A percentile compares a stretch with the other conserved stretches of the same genome.
These are phyloP conservation scores for Plectosphaerella cucumerina DNA, from an alignment of 2,329 filamentous ascomycete species.

Conservation along the genomic window DNA sequence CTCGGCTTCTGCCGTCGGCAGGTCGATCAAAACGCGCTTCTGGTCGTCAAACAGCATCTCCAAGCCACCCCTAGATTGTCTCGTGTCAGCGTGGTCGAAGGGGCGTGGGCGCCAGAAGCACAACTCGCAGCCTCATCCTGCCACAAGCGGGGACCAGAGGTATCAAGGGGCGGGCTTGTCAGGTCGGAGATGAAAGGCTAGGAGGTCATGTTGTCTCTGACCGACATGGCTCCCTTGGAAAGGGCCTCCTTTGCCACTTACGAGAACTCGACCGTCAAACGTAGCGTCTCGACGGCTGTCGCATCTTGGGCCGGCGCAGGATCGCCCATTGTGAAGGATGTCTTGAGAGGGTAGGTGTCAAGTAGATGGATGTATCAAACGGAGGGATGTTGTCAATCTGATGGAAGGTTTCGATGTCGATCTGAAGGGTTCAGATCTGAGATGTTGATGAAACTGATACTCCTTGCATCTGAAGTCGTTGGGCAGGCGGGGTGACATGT, in stretches of 20 bases:
- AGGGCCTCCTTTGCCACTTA: constrained; percentile 19
- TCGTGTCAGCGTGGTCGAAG: constrained; percentile 1
- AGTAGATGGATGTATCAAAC: background rate
- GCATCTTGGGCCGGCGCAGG: background rate
- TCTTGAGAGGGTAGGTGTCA: background rate
- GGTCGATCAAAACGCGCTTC: constrained; percentile 63
- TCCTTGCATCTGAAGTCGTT: background rate
- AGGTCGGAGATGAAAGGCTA: background rate
- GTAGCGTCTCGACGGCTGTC: constrained; percentile 29
- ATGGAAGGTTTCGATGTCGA: too few relatives aligned
- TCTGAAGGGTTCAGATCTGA: background rate
- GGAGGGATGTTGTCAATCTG: too few relatives aligned
- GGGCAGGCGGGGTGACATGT: constrained; percentile 1
- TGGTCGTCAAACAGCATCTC: constrained; percentile 91
- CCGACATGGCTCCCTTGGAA: too few relatives aligned
- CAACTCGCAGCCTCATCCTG: background rate
- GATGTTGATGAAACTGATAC: background rate
- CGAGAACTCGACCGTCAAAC: constrained; percentile 70
- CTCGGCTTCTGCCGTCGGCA: constrained; percentile 60
- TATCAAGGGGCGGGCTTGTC: background rate
- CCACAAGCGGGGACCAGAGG: constrained; percentile 2
- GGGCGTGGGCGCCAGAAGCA: too few relatives aligned
- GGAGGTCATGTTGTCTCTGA: too few relatives aligned
- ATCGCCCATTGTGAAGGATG: background rate
- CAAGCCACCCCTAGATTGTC: constrained; percentile 69